These are phyloP conservation scores for Paramecium primaurelia DNA, from an alignment of 73 alveolate genomes.

Conservation along the genomic window DNA sequence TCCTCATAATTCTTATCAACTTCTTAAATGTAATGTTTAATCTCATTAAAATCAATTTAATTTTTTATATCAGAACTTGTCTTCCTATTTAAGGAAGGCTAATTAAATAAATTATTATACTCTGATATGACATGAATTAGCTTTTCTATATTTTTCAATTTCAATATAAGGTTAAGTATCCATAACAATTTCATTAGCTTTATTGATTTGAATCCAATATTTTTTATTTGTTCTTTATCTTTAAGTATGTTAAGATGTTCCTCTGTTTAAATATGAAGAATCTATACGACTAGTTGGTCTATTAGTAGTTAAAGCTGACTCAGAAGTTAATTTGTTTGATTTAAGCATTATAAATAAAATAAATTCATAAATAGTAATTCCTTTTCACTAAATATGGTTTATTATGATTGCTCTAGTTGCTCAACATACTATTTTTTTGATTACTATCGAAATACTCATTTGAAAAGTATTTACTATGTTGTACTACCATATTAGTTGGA, in stretches of 20 bases:
- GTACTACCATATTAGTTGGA: neutral
- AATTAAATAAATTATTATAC: neutral
- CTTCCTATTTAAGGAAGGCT: neutral
- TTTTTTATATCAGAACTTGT: neutral
- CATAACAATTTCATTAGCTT: neutral
- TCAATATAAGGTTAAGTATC: neutral
- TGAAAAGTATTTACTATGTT: neutral
- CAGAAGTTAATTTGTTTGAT: neutral
- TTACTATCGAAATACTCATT: neutral
- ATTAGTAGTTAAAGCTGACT: neutral
- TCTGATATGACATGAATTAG: neutral
- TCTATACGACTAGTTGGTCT: constrained; percentile 6
- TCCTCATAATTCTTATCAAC: neutral
- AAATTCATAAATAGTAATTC: constrained; percentile 24
- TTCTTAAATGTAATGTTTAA: neutral
- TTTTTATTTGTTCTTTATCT: neutral
- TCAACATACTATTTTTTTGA: neutral
- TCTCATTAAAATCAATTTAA: neutral
- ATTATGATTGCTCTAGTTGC: neutral
- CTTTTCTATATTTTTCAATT: neutral
- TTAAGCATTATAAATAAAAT: neutral
- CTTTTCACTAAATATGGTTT: constrained; percentile 36
- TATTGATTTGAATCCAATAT: neutral
- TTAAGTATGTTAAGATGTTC: neutral
- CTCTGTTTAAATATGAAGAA: neutral